A percentile compares a stretch with the other conserved stretches of the same genome.
Evolutionary conservation across 2,329 filamentous ascomycete genomes (phyloP).

Genomic region (Parastagonospora avenae): DNA sequence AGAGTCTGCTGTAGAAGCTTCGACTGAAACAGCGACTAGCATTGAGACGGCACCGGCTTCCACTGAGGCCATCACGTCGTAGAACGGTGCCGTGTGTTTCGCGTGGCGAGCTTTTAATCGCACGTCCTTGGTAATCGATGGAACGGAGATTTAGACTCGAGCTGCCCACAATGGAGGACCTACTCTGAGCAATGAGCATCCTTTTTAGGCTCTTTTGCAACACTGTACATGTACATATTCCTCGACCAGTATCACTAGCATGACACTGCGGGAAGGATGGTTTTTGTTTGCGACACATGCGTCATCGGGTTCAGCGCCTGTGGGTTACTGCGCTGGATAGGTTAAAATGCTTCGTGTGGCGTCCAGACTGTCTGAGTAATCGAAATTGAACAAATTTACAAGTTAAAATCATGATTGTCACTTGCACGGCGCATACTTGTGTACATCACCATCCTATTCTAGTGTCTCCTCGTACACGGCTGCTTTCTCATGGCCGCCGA

Average conservation of each 20-base stretch:
- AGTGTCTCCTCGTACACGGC: slow-evolving; percentile 43
- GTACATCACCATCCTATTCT: slow-evolving; percentile 1
- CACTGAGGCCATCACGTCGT: slow-evolving; percentile 7
- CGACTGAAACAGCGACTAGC: slow-evolving; percentile 11
- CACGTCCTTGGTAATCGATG: background rate
- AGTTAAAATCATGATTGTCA: background rate
- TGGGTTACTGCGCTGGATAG: background rate
- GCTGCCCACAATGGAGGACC: background rate
- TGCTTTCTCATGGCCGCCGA: slow-evolving; percentile 55
- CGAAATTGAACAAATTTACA: slow-evolving; percentile 1
- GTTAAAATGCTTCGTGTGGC: slow-evolving; percentile 2
- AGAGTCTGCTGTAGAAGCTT: slow-evolving; percentile 11
- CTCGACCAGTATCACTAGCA: slow-evolving; percentile 11
- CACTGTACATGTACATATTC: slow-evolving; percentile 19
- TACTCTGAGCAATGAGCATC: too few relatives aligned
- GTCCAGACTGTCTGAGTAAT: slow-evolving; percentile 15
- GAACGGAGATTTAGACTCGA: background rate
- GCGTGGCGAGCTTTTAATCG: background rate
- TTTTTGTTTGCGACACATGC: slow-evolving; percentile 4
- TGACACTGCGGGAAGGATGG: background rate
- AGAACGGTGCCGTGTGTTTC: background rate
- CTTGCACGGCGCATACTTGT: too few relatives aligned
- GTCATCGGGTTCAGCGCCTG: background rate
- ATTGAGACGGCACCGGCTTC: slow-evolving; percentile 11
- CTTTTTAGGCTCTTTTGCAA: background rate